These are phyloP conservation scores for Guadua angustifolia DNA, from an alignment of 176 grass and related monocot species.

Conservation along the genomic window DNA sequence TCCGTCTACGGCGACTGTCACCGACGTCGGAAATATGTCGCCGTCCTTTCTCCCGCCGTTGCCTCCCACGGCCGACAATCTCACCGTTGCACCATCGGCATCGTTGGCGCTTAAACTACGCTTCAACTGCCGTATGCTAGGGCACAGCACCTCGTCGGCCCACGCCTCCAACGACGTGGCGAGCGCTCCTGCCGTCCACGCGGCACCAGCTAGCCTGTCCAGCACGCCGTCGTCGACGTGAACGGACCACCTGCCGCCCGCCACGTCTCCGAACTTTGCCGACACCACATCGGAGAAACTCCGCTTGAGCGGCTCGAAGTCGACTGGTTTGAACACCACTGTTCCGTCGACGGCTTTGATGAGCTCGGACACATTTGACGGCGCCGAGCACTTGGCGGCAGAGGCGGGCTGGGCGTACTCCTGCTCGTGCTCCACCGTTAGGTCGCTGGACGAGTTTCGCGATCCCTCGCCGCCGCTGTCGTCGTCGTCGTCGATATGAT, in stretches of 20 bases:
- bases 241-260: conserved; percentile 21
- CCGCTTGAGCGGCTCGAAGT: conserved; percentile 49
- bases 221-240: conserved; percentile 51
- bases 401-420: conserved; percentile 38
- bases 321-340: conserved; percentile 68
- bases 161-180: conserved; percentile 54
- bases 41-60: conserved; percentile 29
- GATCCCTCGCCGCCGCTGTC: conserved; percentile 58
- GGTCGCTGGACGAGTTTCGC: conserved; percentile 70
- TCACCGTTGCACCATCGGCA: conserved; percentile 35
- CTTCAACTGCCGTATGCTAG: conserved; percentile 57
- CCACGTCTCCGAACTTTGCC: conserved; percentile 39
- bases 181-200: conserved; percentile 38
- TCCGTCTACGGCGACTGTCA: conserved; percentile 54
- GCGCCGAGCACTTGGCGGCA: conserved; percentile 7
- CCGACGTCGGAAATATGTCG: conserved; percentile 44
- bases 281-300: conserved; percentile 54
- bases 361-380: conserved; percentile 39
- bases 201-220: conserved; percentile 41
- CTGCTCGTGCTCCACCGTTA: conserved; percentile 73
- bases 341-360: conserved; percentile 47
- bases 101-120: conserved; percentile 42
- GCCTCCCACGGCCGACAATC: conserved; percentile 53
- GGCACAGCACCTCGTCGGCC: conserved; percentile 53
- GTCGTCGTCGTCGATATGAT: conserved; percentile 37